Evolutionary conservation across 129 eudicot species (phyloP), one percentile per base, ranked within the genome.

Genomic region (Helianthus annuus): DNA sequence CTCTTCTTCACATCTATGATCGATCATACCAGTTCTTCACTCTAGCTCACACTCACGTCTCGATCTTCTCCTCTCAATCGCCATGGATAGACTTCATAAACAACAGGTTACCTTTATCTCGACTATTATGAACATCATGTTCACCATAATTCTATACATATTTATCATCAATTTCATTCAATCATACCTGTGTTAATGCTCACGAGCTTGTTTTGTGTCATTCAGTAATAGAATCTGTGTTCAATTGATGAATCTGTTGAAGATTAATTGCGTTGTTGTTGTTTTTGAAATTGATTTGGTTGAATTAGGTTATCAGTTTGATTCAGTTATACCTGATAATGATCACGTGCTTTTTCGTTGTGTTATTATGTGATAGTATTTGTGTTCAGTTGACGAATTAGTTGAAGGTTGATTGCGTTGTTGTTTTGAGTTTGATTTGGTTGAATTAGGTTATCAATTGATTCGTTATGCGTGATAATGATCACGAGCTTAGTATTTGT

Each of bases 71-170:
- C 68, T 56, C 68, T 19, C 38, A 56, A 75, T 75, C 73, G 19
- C 73, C 74, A 88, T 85, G 95, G 83, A 76, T 29, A 84, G 79
- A 55, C 77, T 81, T 72, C 78, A 82, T 22, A 83, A 83, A 80
- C 78, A 85, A 12, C 88, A 85, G 88, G 91, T 88, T 53, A 32
- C 9, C 27, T 68, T 55, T 3, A 53, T 13, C 44, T 46, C 10
- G 22, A n/a, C 67, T 34, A 29, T 67, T 56, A 8, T 9, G 42
- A 65, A 60, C 60, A 24, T n/a, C 60, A 24, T n/a, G 10, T 42
- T 52, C 3, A 49, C 49, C 42, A 22, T 19, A 67, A 46, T 61
- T 15, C 29, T 1, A 39, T 6, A 6, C 45, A 42, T 32, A 32
- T 32, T 32, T 3, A 48, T 49, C 62, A 49, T 27, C 57, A 40